Percentiles rank a stretch among this genome's conserved stretches.
phyloP scores from a whole-genome alignment of 1,284 basidiomycete species.

The Xerocomus minutiporus region DNA sequence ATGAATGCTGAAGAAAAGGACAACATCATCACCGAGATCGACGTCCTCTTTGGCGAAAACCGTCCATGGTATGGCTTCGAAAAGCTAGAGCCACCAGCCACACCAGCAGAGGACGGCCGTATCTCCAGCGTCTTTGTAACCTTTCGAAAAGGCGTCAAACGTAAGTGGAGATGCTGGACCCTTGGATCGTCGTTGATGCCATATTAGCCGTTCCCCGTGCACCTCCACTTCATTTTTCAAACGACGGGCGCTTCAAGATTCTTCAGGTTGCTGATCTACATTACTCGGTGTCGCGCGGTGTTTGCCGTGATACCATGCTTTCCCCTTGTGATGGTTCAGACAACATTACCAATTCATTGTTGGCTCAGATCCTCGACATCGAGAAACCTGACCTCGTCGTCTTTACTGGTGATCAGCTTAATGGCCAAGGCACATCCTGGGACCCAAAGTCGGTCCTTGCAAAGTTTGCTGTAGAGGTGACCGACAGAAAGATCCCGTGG shows the following conservation, averaged over 20 bases:
- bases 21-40: constrained; percentile 81
- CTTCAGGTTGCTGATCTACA: constrained; percentile 90
- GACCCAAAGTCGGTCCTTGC: constrained; percentile 81
- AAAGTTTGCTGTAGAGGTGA: constrained; percentile 79
- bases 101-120: constrained; percentile 37
- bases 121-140: constrained; percentile 55
- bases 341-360: constrained; percentile 65
- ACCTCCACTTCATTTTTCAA: constrained; percentile 75
- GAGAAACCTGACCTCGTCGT: constrained; percentile 91
- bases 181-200: neutral
- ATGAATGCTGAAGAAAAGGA: constrained; percentile 56
- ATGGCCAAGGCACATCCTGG: constrained; percentile 86
- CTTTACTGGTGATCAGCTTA: constrained; percentile 82
- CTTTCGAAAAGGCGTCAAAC: constrained; percentile 59
- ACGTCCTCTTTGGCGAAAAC: constrained; percentile 78
- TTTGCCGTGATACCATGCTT: constrained; percentile 63
- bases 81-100: constrained; percentile 56
- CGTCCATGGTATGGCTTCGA: constrained; percentile 83
- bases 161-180: constrained; percentile 37
- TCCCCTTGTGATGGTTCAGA: constrained; percentile 62
- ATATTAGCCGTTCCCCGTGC: constrained; percentile 59
- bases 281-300: constrained; percentile 71
- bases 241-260: constrained; percentile 80
- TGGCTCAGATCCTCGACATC: constrained; percentile 66
- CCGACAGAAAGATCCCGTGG: constrained; percentile 80